These are phyloP conservation scores for Camellia oleifera DNA, from an alignment of 179 eudicot species.

Conservation along the genomic window DNA sequence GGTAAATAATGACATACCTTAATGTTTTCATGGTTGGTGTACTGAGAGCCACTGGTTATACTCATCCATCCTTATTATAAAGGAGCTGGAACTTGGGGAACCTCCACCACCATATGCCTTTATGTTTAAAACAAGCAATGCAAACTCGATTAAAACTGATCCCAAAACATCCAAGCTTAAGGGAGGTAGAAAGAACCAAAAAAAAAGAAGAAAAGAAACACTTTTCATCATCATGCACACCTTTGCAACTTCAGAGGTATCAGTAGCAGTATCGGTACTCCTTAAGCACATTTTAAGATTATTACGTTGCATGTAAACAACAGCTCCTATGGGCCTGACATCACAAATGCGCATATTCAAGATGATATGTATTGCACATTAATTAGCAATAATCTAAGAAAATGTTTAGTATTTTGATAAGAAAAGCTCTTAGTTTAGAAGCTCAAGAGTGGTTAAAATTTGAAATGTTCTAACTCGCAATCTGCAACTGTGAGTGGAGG, in stretches of 20 bases:
- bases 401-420: background rate
- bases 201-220: background rate
- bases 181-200: background rate
- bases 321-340: conserved; percentile 94
- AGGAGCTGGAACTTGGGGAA: conserved; percentile 71
- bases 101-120: conserved; percentile 99
- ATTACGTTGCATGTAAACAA: conserved; percentile 72
- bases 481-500: background rate
- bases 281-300: conserved; percentile 91
- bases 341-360: conserved; percentile 11
- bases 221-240: conserved; percentile 28
- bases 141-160: background rate
- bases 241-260: conserved; percentile 95
- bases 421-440: background rate
- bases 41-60: conserved; percentile 69
- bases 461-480: background rate
- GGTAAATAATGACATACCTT: conserved; percentile 14
- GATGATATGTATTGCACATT: background rate
- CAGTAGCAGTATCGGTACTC: conserved; percentile 63
- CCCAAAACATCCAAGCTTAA: background rate
- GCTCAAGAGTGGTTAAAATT: too few species aligned
- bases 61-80: conserved; percentile 95
- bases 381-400: background rate
- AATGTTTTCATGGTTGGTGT: conserved; percentile 22
- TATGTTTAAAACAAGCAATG: conserved; percentile 16